Conservation (phyloP, 192 early-diverging fungal species). For the Coemansia sp. region DNA sequence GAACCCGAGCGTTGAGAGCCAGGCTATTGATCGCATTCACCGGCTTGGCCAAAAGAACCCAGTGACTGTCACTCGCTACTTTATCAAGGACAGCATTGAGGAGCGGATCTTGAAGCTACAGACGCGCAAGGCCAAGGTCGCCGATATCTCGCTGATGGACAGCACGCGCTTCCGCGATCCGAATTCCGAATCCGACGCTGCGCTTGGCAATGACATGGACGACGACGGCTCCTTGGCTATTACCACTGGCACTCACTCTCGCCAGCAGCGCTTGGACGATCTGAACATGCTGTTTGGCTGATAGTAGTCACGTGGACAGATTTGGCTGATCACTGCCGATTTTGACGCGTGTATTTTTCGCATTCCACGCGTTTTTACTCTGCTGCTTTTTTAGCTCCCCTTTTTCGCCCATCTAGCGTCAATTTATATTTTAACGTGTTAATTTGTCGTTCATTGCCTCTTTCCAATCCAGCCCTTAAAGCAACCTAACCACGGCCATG, state of each 20-base stretch:
- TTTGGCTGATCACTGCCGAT: not conserved
- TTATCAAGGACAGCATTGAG: constrained; percentile 74
- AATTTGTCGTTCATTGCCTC: not conserved
- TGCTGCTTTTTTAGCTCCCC: not conserved
- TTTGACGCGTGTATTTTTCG: constrained; percentile 3
- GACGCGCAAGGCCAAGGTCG: constrained; percentile 66
- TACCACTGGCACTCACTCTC: constrained; percentile 39
- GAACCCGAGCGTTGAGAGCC: constrained; percentile 75
- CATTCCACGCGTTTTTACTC: constrained; percentile 2
- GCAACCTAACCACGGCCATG: constrained; percentile 1
- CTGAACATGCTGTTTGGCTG: constrained; percentile 40
- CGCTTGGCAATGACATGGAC: constrained; percentile 10
- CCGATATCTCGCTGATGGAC: constrained; percentile 53
- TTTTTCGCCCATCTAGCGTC: not conserved
- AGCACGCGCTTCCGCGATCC: constrained; percentile 24
- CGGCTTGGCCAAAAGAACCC: constrained; percentile 69
- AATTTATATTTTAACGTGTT: constrained; percentile 2
- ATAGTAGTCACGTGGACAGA: not conserved
- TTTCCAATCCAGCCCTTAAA: not conserved
- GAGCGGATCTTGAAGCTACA: constrained; percentile 84
- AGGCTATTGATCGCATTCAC: constrained; percentile 82
- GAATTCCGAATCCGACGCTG: not conserved
- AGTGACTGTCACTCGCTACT: constrained; percentile 66
- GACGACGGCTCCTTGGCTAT: constrained; percentile 29
- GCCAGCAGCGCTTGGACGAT: constrained; percentile 52